Percentiles rank a stretch among this genome's conserved stretches.
Conservation (phyloP, 177 flowering plant species). For the Tripterygium wilfordii region DNA sequence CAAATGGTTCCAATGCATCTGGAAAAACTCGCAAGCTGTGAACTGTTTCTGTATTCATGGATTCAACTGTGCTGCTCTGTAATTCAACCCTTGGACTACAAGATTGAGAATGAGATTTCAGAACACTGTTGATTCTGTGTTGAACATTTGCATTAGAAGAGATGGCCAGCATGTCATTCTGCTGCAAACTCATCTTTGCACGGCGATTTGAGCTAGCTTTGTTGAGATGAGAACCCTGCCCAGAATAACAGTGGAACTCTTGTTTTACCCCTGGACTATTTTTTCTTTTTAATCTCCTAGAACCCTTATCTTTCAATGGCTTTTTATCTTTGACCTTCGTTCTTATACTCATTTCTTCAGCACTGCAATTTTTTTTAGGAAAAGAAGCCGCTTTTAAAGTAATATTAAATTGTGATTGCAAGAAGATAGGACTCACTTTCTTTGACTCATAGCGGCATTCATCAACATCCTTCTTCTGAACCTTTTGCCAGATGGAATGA, state of each 20-base stretch:
- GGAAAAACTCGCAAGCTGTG: conserved; percentile 10
- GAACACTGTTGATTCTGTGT: conserved; percentile 4
- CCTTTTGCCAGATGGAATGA: conserved; percentile 60
- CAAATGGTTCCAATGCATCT: conserved; percentile 10
- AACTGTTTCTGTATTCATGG: conserved; percentile 13
- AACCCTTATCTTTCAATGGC: conserved; percentile 16
- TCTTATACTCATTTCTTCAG: conserved; percentile 3
- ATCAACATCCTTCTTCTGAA: conserved; percentile 25
- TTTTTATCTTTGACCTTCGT: conserved; percentile 22
- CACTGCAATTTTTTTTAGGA: conserved; percentile 13
- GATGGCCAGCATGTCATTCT: conserved; percentile 13
- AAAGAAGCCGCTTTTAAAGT: conserved; percentile 19
- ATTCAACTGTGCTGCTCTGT: conserved; percentile 11
- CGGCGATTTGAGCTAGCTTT: conserved; percentile 15
- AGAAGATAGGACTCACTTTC: conserved; percentile 11
- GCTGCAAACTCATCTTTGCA: conserved; percentile 12
- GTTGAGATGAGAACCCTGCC: conserved; percentile 20
- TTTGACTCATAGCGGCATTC: conserved; percentile 17
- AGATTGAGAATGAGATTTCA: conserved; percentile 13
- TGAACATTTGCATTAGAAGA: conserved; percentile 11
- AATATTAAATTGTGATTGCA: conserved; percentile 17
- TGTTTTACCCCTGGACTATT: conserved; percentile 20
- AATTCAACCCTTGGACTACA: conserved; percentile 2
- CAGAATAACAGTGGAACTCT: conserved; percentile 15
- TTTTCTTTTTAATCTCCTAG: conserved; percentile 25